These are phyloP conservation scores for Tephrocybe sp. DNA, from an alignment of 768 basidiomycete genomes.

Conservation along the genomic window DNA sequence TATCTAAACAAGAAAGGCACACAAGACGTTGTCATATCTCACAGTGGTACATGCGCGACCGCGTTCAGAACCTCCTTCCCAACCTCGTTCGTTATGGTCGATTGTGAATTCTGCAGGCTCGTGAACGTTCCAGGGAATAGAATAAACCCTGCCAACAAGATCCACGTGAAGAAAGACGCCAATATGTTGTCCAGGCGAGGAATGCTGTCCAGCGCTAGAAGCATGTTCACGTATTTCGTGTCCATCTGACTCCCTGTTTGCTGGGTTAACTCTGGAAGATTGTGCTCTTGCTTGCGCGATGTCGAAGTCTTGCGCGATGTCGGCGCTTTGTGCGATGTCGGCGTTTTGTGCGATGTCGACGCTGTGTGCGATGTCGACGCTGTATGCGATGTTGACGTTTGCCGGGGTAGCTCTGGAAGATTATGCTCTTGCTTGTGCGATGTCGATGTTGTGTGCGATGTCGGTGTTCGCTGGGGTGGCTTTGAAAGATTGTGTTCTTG, in stretches of 20 bases:
- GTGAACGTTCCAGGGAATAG: conserved; percentile 64
- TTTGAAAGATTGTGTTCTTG: too few relatives aligned
- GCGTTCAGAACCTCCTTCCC: conserved; percentile 31
- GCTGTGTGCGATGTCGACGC: too few relatives aligned
- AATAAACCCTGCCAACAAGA: conserved; percentile 61
- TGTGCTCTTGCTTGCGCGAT: not conserved
- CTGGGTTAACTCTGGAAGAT: not conserved
- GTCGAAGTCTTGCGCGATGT: not conserved
- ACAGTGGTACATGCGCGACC: conserved; percentile 48
- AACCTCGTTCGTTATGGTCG: conserved; percentile 24
- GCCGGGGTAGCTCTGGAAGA: not conserved
- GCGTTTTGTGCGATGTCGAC: too few relatives aligned
- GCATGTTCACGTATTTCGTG: conserved; percentile 61
- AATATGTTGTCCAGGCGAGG: conserved; percentile 47
- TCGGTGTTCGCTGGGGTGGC: too few relatives aligned
- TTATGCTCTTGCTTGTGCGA: not conserved
- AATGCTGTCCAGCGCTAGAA: conserved; percentile 59
- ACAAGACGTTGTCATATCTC: not conserved
- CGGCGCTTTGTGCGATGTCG: too few relatives aligned
- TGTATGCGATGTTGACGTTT: too few relatives aligned
- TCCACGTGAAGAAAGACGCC: conserved; percentile 64
- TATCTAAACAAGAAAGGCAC: not conserved
- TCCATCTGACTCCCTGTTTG: conserved; percentile 33
- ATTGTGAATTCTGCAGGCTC: conserved; percentile 37
- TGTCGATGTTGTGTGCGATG: not conserved